These are phyloP conservation scores for Eucalyptus shirleyi DNA, from an alignment of 345 rosid genomes.

Conservation along the genomic window DNA sequence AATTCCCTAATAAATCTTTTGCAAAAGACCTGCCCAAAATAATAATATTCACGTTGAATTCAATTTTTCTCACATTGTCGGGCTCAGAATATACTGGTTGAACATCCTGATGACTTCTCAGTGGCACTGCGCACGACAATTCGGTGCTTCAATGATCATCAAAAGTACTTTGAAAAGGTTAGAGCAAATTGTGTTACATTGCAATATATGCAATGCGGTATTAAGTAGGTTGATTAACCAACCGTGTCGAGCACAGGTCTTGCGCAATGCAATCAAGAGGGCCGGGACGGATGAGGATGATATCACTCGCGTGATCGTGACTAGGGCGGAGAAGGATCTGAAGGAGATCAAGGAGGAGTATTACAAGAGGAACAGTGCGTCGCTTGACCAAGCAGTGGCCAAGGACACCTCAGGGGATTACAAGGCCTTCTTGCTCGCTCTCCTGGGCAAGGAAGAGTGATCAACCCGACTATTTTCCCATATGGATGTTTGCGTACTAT, in stretches of 20 bases:
- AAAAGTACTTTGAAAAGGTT: constrained; percentile 54
- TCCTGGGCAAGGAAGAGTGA: constrained; percentile 32
- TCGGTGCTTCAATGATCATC: constrained; percentile 28
- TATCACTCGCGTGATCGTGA: constrained; percentile 64
- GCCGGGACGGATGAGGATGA: constrained; percentile 80
- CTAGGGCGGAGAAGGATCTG: constrained; percentile 58
- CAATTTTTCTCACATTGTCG: not conserved
- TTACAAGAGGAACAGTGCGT: constrained; percentile 40
- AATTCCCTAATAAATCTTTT: not conserved
- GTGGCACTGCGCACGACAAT: constrained; percentile 17
- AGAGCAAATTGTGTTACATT: not conserved
- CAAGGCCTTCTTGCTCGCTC: constrained; percentile 36
- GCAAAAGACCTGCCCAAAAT: not conserved
- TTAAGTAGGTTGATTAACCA: not conserved
- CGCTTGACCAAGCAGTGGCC: constrained; percentile 37
- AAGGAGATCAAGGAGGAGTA: constrained; percentile 38
- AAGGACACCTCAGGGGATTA: constrained; percentile 51
- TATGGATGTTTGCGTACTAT: not conserved
- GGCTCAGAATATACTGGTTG: constrained; percentile 4
- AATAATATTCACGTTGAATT: not conserved
- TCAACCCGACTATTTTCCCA: not conserved
- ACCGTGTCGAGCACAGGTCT: constrained; percentile 10
- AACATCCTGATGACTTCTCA: not conserved
- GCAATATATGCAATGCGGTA: not conserved
- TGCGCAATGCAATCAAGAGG: constrained; percentile 56